These are phyloP conservation scores for Funneliformis caledonium DNA, from an alignment of 371 early-diverging fungal species.

Conservation along the genomic window DNA sequence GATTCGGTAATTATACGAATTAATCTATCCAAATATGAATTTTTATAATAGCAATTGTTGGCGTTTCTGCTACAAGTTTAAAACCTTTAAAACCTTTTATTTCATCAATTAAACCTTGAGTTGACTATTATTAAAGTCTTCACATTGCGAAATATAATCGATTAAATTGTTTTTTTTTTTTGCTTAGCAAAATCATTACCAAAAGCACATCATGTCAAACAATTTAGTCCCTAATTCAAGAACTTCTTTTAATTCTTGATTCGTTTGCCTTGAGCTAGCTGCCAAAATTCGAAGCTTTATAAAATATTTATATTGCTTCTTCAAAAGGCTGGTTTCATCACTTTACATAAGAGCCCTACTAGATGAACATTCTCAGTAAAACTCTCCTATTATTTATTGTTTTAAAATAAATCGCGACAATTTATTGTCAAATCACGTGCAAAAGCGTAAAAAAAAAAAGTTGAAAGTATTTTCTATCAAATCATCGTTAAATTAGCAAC, in stretches of 20 bases:
- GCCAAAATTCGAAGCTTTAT: not conserved
- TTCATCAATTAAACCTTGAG: not conserved
- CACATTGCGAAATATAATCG: not conserved
- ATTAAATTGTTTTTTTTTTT: not conserved
- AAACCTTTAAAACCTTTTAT: not conserved
- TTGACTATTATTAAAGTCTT: not conserved
- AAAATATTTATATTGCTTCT: not conserved
- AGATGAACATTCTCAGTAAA: not conserved
- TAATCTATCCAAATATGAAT: not conserved
- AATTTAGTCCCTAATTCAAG: not conserved
- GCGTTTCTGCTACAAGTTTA: not conserved
- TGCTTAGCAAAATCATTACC: not conserved
- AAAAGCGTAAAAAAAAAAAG: not conserved
- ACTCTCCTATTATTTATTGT: not conserved
- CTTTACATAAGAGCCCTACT: slow-evolving; percentile 1
- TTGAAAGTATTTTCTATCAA: not conserved
- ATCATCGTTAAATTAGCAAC: not conserved
- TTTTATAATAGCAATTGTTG: not conserved
- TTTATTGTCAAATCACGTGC: not conserved
- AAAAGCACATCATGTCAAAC: not conserved
- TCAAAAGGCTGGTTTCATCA: not conserved
- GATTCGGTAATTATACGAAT: not conserved
- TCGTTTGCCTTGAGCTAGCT: not conserved
- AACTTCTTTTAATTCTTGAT: not conserved
- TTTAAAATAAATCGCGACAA: not conserved